These are phyloP conservation scores for Cladochytrium replicatum DNA, from an alignment of 192 early-diverging fungal species.

Conservation along the genomic window DNA sequence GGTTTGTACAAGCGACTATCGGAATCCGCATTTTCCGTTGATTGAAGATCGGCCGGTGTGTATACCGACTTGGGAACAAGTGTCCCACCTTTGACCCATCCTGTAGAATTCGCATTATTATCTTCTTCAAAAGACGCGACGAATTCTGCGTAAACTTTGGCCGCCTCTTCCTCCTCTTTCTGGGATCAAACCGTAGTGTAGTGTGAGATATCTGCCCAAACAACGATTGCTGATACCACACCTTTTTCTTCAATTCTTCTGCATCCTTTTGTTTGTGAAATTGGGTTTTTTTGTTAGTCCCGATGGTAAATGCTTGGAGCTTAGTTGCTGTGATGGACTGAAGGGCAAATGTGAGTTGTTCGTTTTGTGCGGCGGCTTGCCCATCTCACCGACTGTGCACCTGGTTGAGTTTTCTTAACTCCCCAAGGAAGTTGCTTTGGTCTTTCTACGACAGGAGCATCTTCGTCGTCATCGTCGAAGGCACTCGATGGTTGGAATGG, in stretches of 20 bases:
- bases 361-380: too few species aligned
- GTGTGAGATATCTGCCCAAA: too few species aligned
- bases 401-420: too few species aligned
- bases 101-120: not conserved
- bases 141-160: slow-evolving; percentile 68
- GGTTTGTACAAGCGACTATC: slow-evolving; percentile 15
- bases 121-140: slow-evolving; percentile 68
- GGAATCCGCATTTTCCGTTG: not conserved
- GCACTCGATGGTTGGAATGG: too few species aligned
- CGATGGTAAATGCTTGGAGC: slow-evolving; percentile 57
- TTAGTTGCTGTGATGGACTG: slow-evolving; percentile 55
- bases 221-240: slow-evolving; percentile 9
- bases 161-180: slow-evolving; percentile 67
- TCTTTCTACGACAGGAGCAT: too few species aligned
- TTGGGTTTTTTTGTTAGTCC: slow-evolving; percentile 57
- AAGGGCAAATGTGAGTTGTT: too few species aligned
- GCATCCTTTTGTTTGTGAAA: slow-evolving; percentile 74
- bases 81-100: slow-evolving; percentile 33
- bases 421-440: too few species aligned
- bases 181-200: too few species aligned
- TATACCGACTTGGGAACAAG: slow-evolving; percentile 14
- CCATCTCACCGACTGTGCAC: too few species aligned
- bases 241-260: slow-evolving; percentile 60
- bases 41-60: slow-evolving; percentile 8
- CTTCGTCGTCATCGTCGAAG: too few species aligned